Evolutionary conservation across 257 asterid genomes (phyloP).

Genomic region (Scutellaria barbata): DNA sequence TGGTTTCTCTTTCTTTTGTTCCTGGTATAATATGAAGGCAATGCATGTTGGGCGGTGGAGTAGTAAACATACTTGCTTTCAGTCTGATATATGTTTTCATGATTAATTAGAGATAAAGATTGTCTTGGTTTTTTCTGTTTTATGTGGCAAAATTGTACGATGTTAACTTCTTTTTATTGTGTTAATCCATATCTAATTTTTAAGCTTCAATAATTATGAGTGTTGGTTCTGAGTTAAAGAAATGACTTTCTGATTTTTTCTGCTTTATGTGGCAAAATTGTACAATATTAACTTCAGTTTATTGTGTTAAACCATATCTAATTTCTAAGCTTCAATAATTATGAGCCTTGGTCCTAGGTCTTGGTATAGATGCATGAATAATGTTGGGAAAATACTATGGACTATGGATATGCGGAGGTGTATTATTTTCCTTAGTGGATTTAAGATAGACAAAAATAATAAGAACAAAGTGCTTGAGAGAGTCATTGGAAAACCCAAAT

Average conservation of each 20-base stretch:
- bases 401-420: too few relatives aligned
- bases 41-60: too few relatives aligned
- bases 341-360: not conserved
- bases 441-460: too few relatives aligned
- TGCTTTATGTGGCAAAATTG: constrained; percentile 3
- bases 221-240: not conserved
- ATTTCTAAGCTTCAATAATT: not conserved
- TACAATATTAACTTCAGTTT: not conserved
- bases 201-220: not conserved
- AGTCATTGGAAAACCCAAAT: too few relatives aligned
- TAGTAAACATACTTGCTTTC: not conserved
- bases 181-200: not conserved
- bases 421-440: too few relatives aligned
- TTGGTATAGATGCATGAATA: not conserved
- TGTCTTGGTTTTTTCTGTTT: not conserved
- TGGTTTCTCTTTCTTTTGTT: constrained; percentile 26
- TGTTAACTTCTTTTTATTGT: not conserved
- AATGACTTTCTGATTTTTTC: not conserved
- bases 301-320: not conserved
- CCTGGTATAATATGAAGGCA: not conserved
- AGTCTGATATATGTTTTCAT: not conserved
- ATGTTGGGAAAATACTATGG: too few relatives aligned
- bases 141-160: not conserved
- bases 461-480: too few relatives aligned
- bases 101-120: not conserved